Base-by-base conservation (phyloP, 192 early-diverging fungal species). In the Mortierella hygrophila region DNA sequence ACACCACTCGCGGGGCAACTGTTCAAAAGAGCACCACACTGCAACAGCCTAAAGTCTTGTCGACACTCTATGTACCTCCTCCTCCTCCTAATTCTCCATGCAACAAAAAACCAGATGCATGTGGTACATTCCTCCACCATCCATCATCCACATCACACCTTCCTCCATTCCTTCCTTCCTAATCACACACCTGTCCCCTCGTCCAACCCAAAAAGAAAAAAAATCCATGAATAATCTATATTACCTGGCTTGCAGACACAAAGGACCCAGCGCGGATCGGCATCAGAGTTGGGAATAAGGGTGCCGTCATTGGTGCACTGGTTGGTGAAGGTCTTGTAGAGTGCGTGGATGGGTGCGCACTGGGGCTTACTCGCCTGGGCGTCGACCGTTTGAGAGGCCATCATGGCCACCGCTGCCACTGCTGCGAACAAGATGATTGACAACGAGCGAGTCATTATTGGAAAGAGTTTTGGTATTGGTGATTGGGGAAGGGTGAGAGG, bases 221-320 rank as follows among this genome's bases (percentile, higher is more conserved):
- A 76, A 29, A 35, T 38, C 7, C 1, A 35, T 49, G 47, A 8
- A 10, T 37, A 47, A 10, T 57, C 2, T 23, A 20, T 32, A 40
- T 70, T 77, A 86, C 84, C 84, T 46, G 54, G 21, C 23, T 29
- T 15, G 68, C 84, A 86, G 29, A 86, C 49, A 54, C 84, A 86
- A 16, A 46, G 71, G 41, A n/a, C 54, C 84, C 84, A 86, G 1
- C 54, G 46, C 16, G 71, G 20, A 69, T 86, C 84, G 10, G 79
- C 40, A 32, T 86, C 84, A 37, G 79, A 41, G 49, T 73, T 75
- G 55, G 84, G 84, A 20, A 86, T 70, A n/a, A 41, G 40, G 9
- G 52, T 44, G 18, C 47, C 57, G 75, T 77, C 80, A 5, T 80
- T 13, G 26, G 79, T 86, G 54, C 84, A 86, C 9, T 49, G 46